Evolutionary conservation across 2,329 filamentous ascomycete genomes (phyloP).

Genomic region (Dichotomopilus funicola): DNA sequence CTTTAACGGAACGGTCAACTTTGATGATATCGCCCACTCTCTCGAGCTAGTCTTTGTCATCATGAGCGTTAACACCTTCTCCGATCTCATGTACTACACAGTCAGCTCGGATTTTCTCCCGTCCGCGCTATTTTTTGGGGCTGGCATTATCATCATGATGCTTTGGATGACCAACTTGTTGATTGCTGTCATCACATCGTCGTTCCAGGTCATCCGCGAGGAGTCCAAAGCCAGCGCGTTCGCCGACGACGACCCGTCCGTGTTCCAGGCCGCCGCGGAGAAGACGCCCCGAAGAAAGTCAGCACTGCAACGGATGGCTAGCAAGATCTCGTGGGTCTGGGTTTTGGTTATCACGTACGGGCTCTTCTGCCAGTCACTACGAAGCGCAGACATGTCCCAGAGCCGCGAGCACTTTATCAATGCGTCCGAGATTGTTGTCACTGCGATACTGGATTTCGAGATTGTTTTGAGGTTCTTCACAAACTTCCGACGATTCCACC

Average conservation of each 20-base stretch:
- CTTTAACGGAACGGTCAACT: conserved; percentile 79
- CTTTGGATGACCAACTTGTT: conserved; percentile 92
- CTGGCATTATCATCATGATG: conserved; percentile 81
- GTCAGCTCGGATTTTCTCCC: conserved; percentile 86
- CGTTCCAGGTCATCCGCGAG: conserved; percentile 95
- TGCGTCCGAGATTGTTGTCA: conserved; percentile 66
- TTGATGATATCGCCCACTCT: conserved; percentile 90
- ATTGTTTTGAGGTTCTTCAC: conserved; percentile 71
- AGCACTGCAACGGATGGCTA: conserved; percentile 62
- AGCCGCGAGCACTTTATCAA: conserved; percentile 59
- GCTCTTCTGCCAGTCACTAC: conserved; percentile 69
- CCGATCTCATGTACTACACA: conserved; percentile 89
- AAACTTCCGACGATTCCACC: conserved; percentile 77
- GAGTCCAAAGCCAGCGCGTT: conserved; percentile 94
- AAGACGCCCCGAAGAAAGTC: conserved; percentile 38
- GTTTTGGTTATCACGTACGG: conserved; percentile 72
- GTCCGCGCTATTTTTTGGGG: conserved; percentile 69
- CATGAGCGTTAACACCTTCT: conserved; percentile 97
- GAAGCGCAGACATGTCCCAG: conserved; percentile 68
- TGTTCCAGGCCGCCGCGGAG: conserved; percentile 32
- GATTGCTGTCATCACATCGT: conserved; percentile 96
- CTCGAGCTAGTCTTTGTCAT: conserved; percentile 94
- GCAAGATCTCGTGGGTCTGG: conserved; percentile 72
- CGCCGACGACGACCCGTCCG: conserved; percentile 50
- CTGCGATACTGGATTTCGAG: conserved; percentile 70